These are phyloP conservation scores for Mycena epipterygia DNA, from an alignment of 768 basidiomycete species.

Conservation along the genomic window DNA sequence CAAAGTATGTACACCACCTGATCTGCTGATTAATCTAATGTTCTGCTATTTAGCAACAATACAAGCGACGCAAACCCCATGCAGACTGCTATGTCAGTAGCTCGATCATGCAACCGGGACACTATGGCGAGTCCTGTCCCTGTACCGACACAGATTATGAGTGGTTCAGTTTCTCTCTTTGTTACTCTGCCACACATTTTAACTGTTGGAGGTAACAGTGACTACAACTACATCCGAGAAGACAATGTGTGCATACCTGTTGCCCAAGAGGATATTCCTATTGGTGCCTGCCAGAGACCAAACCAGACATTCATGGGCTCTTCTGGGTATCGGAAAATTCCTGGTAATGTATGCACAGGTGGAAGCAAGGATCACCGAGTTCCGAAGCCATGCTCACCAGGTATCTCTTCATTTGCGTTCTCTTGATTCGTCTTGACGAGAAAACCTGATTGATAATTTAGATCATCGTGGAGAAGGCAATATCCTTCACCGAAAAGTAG, in stretches of 20 bases:
- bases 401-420: conserved; percentile 53
- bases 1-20: conserved; percentile 65
- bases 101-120: conserved; percentile 88
- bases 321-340: conserved; percentile 93
- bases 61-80: conserved; percentile 83
- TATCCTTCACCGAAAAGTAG: conserved; percentile 82
- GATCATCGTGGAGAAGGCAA: conserved; percentile 80
- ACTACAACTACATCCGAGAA: conserved; percentile 88
- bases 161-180: conserved; percentile 66
- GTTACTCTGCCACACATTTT: conserved; percentile 10
- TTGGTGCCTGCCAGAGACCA: conserved; percentile 72
- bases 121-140: conserved; percentile 83
- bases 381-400: conserved; percentile 83
- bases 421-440: neutral
- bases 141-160: conserved; percentile 94
- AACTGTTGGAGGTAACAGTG: conserved; percentile 58
- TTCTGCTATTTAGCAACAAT: conserved; percentile 82
- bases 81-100: conserved; percentile 92
- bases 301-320: conserved; percentile 85
- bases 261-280: conserved; percentile 89
- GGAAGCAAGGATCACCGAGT: conserved; percentile 81
- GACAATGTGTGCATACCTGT: conserved; percentile 82
- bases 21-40: neutral
- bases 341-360: conserved; percentile 87
- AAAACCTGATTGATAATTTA: neutral